Evolutionary conservation across 345 rosid genomes (phyloP), one percentile per base, ranked within the genome.

Genomic region (Anastatica hierochuntica): DNA sequence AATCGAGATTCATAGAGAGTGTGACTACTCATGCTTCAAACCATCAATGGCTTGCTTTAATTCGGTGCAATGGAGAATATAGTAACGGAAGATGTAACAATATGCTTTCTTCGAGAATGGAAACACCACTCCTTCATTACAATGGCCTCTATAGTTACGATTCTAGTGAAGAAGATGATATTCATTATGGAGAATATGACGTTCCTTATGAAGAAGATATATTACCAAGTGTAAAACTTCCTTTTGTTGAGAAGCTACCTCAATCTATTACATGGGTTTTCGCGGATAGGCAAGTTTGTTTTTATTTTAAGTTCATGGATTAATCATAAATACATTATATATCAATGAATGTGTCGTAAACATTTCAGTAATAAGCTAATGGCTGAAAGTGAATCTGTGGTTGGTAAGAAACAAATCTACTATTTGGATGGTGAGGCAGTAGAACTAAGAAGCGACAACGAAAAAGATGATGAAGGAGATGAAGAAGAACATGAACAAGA

Each of bases 301-400:
- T 44, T 20, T 27, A 1, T 44, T 45, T 19, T 24, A 24, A 24
- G 3, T 24, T 24, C 3, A 0, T 24, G 3, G 5, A 24, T 24
- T 24, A 24, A 24, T 24, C 27, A 24, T 3, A 23, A 24, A 24
- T 7, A 24, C 6, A 24, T 24, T 3, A 7, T 24, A 24, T 24
- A 24, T 2, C 2, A 9, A 35, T 53, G 7, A n/a, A n/a, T 47
- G 12, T 52, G n/a, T n/a, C n/a, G n/a, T n/a, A n/a, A 18, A 18
- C 21, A 30, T 18, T 48, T 36, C 56, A 64, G 69, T 0, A 56
- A 43, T 36, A 21, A 33, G 17, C 11, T 56, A 24, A 48, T 64
- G 69, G 31, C 5, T 40, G n/a, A 56, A 39, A 26, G n/a, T 17
- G 69, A 42, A 24, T 56, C 63, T 41, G 63, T 56, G 31, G 5